phyloP scores from a whole-genome alignment of 306 rosid genomes.

The Begonia loranthoides region DNA sequence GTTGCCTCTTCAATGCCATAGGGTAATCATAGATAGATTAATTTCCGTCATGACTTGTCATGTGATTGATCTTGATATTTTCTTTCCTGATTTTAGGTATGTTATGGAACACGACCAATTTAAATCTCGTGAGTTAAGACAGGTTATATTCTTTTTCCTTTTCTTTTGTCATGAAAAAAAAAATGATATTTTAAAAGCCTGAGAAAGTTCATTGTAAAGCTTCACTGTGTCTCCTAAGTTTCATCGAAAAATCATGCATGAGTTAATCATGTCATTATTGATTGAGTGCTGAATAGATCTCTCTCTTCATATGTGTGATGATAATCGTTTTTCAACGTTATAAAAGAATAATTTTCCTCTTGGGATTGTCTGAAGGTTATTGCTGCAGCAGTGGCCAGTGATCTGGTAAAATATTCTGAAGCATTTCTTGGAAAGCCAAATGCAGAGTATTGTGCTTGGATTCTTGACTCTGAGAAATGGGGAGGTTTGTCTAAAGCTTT shows the following conservation, averaged over 20 bases:
- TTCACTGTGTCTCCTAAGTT: too few relatives aligned
- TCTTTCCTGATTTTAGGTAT: constrained; percentile 31
- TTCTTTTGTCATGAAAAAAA: background rate
- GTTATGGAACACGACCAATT: constrained; percentile 77
- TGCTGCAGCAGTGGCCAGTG: constrained; percentile 88
- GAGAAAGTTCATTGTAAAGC: too few relatives aligned
- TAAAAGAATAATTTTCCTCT: too few relatives aligned
- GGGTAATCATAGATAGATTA: constrained; percentile 43
- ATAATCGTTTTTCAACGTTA: too few relatives aligned
- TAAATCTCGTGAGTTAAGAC: constrained; percentile 80
- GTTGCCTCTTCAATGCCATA: constrained; percentile 92
- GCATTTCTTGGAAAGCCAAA: constrained; percentile 91
- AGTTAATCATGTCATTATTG: too few relatives aligned
- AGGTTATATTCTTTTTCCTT: constrained; percentile 29
- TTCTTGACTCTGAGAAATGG: constrained; percentile 87
- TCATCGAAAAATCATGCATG: too few relatives aligned
- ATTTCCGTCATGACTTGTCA: constrained; percentile 1
- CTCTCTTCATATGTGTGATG: too few relatives aligned
- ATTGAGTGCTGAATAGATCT: too few relatives aligned
- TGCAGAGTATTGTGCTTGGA: constrained; percentile 81
- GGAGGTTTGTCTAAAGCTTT: constrained; percentile 44
- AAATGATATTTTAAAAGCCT: too few relatives aligned
- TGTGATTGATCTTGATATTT: constrained; percentile 2
- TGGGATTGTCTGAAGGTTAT: constrained; percentile 43
- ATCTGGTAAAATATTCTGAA: constrained; percentile 64